These are phyloP conservation scores for Wickerhamomyces pijperi DNA, from an alignment of 805 yeast genomes.

Conservation along the genomic window DNA sequence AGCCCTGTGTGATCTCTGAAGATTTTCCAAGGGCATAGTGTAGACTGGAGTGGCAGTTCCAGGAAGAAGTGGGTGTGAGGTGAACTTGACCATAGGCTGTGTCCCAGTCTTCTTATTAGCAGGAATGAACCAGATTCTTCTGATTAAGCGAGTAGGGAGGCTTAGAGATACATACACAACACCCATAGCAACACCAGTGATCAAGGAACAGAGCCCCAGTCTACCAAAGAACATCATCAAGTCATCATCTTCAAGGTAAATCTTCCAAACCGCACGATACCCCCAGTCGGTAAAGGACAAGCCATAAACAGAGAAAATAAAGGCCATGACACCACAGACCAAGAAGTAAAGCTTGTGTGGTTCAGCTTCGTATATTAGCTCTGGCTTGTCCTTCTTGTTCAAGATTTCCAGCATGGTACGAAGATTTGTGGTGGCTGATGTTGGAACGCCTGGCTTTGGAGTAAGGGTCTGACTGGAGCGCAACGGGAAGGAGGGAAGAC, in stretches of 20 bases:
- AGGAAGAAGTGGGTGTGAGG: conserved; percentile 69
- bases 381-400: conserved; percentile 47
- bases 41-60: conserved; percentile 62
- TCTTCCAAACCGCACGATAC: conserved; percentile 34
- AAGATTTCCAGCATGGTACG: conserved; percentile 51
- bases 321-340: conserved; percentile 55
- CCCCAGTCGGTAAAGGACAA: conserved; percentile 49
- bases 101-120: conserved; percentile 29
- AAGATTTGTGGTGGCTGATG: conserved; percentile 34
- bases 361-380: conserved; percentile 72
- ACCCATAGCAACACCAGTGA: conserved; percentile 27
- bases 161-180: conserved; percentile 25
- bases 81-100: conserved; percentile 34
- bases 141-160: conserved; percentile 59
- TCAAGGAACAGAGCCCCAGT: conserved; percentile 28
- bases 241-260: conserved; percentile 42
- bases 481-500: conserved; percentile 59
- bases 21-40: conserved; percentile 46
- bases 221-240: conserved; percentile 23
- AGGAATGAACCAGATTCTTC: conserved; percentile 72
- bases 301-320: conserved; percentile 62
- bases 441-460: conserved; percentile 72
- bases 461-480: conserved; percentile 59
- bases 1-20: conserved; percentile 47
- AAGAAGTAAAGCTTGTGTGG: conserved; percentile 71